Conservation (phyloP, 495 filamentous ascomycete genomes). For the Xylaria bambusicola region DNA sequence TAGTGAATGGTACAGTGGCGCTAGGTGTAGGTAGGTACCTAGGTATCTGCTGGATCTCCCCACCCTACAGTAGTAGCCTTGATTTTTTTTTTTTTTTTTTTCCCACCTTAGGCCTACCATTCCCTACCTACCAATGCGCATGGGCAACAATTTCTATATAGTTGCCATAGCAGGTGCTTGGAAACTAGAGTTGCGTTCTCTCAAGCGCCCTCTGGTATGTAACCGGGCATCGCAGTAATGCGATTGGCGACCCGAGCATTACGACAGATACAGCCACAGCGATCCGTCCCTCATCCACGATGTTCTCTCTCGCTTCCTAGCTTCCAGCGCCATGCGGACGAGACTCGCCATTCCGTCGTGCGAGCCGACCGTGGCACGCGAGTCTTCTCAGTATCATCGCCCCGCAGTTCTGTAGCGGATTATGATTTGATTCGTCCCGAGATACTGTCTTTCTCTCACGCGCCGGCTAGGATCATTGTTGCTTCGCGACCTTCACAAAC, state of each 20-base stretch:
- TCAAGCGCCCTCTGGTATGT: slow-evolving; percentile 21
- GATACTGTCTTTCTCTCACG: slow-evolving; percentile 1
- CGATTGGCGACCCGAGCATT: slow-evolving; percentile 28
- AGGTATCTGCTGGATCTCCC: no score
- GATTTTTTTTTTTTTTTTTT: no score
- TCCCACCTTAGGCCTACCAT: no score
- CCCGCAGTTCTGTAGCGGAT: neutral
- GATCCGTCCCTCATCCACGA: slow-evolving; percentile 21
- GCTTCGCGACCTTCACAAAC: slow-evolving; percentile 18
- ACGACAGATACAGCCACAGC: slow-evolving; percentile 33
- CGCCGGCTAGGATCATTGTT: neutral
- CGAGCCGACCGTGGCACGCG: neutral
- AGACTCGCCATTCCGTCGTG: neutral
- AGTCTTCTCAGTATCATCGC: neutral
- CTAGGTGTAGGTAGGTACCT: no score
- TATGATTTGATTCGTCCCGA: slow-evolving; percentile 13
- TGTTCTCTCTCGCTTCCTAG: neutral
- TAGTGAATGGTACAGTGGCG: no score
- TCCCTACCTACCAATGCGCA: no score
- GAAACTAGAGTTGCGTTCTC: neutral
- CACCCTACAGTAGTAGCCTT: no score
- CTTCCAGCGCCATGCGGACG: slow-evolving; percentile 4
- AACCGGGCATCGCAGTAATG: slow-evolving; percentile 30
- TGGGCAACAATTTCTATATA: neutral
- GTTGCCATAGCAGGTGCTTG: neutral